phyloP scores from a whole-genome alignment of 1,284 basidiomycete genomes.

The Inonotus hispidus region DNA sequence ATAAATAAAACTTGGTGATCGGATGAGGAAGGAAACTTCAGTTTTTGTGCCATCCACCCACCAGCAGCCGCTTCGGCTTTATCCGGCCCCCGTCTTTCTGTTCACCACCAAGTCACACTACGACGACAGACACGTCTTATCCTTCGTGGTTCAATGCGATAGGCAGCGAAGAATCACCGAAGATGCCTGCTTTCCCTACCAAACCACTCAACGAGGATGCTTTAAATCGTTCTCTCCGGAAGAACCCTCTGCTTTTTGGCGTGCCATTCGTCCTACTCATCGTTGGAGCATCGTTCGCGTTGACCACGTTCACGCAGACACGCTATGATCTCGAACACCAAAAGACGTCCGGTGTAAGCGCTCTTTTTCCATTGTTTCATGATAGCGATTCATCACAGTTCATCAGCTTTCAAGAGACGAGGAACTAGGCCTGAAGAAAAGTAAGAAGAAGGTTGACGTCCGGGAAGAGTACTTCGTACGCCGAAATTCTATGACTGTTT shows the following conservation, averaged over 20 bases:
- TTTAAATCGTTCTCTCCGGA: slow-evolving; percentile 43
- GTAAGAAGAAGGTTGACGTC: slow-evolving; percentile 86
- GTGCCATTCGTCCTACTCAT: slow-evolving; percentile 84
- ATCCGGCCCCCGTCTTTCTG: slow-evolving; percentile 3
- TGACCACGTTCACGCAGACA: slow-evolving; percentile 84
- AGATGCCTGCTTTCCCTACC: slow-evolving; percentile 58
- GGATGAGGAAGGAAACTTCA: too few species aligned
- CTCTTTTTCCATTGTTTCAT: background rate
- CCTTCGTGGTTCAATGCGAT: slow-evolving; percentile 1
- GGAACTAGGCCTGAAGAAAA: slow-evolving; percentile 73
- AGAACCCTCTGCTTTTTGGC: slow-evolving; percentile 72
- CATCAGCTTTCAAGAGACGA: slow-evolving; percentile 75
- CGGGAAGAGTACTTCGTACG: slow-evolving; percentile 94
- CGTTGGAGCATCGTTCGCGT: slow-evolving; percentile 82
- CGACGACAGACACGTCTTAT: background rate
- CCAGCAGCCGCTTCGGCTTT: slow-evolving; percentile 12
- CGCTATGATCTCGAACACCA: slow-evolving; percentile 86
- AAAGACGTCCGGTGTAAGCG: slow-evolving; percentile 64
- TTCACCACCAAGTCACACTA: background rate
- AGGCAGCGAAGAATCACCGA: too few species aligned
- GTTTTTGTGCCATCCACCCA: background rate
- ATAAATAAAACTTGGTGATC: background rate
- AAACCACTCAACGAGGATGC: slow-evolving; percentile 44
- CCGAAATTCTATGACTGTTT: background rate
- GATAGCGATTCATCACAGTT: background rate